Percentiles rank a stretch among this genome's conserved stretches.
Conservation (phyloP, 108 stramenopile genomes). For the Skeletonema marinoi region DNA sequence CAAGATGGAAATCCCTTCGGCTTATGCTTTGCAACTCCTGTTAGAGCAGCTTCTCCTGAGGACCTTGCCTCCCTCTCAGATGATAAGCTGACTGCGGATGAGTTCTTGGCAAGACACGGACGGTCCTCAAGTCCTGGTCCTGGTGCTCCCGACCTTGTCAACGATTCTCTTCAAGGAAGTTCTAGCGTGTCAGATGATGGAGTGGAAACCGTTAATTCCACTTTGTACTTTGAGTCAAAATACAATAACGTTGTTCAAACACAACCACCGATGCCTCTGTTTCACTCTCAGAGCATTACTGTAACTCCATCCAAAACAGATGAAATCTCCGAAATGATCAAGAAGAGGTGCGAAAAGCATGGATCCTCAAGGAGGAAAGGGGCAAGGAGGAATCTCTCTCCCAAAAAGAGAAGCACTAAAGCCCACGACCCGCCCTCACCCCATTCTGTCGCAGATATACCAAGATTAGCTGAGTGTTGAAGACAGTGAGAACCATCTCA, state of each 20-base stretch:
- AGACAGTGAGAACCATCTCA: neutral
- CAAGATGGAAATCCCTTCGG: neutral
- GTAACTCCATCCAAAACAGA: slow-evolving; percentile 10
- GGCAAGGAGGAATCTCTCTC: neutral
- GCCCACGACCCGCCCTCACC: neutral
- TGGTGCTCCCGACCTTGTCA: neutral
- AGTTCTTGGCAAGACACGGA: slow-evolving; percentile 9
- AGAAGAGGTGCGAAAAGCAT: neutral
- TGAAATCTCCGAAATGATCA: slow-evolving; percentile 2
- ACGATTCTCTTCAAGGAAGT: neutral
- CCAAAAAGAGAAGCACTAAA: neutral
- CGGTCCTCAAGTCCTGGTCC: neutral
- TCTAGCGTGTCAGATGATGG: slow-evolving; percentile 1
- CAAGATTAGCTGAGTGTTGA: neutral
- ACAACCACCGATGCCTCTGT: slow-evolving; percentile 11
- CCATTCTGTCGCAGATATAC: neutral
- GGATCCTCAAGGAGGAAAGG: neutral
- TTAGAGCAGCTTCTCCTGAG: slow-evolving; percentile 5
- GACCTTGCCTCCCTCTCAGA: slow-evolving; percentile 13
- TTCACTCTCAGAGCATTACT: slow-evolving; percentile 3
- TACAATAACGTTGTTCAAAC: slow-evolving; percentile 15
- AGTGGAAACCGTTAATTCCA: slow-evolving; percentile 18
- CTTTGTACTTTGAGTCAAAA: slow-evolving; percentile 24
- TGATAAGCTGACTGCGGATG: slow-evolving; percentile 13
- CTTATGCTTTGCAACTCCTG: slow-evolving; percentile 21